Evolutionary conservation across 208 protist species (phyloP).

Genomic region (Polymyxa betae): DNA sequence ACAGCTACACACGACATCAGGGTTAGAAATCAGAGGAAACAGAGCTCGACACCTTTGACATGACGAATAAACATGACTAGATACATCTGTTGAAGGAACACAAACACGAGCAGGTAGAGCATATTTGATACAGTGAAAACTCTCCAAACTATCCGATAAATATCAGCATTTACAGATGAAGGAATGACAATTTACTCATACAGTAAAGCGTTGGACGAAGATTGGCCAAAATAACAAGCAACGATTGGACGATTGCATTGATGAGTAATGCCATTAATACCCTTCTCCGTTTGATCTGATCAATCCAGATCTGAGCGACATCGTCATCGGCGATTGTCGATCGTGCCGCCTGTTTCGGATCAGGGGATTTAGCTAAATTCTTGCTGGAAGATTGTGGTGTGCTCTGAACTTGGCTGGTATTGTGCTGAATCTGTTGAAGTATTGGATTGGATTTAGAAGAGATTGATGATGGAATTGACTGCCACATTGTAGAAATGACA

Average conservation of each 20-base stretch:
- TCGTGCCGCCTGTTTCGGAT: neutral
- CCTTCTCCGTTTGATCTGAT: neutral
- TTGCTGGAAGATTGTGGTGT: too few relatives aligned
- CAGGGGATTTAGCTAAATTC: too few relatives aligned
- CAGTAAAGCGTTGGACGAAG: conserved; percentile 38
- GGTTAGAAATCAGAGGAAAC: neutral
- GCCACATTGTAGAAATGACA: too few relatives aligned
- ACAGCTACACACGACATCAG: neutral
- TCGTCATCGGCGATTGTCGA: neutral
- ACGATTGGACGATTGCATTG: neutral
- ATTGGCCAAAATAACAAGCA: neutral
- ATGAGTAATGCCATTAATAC: neutral
- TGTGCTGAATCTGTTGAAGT: too few relatives aligned
- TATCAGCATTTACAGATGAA: neutral
- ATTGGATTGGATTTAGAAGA: too few relatives aligned
- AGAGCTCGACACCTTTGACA: neutral
- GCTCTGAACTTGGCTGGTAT: too few relatives aligned
- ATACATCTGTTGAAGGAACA: neutral
- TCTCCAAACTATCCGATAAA: neutral
- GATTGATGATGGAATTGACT: too few relatives aligned
- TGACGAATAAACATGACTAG: neutral
- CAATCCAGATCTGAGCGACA: neutral
- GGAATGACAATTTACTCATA: neutral
- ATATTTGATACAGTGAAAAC: neutral
- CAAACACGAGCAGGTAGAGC: neutral